Conservation (phyloP, 768 basidiomycete species). For the Lepiota venenata region DNA sequence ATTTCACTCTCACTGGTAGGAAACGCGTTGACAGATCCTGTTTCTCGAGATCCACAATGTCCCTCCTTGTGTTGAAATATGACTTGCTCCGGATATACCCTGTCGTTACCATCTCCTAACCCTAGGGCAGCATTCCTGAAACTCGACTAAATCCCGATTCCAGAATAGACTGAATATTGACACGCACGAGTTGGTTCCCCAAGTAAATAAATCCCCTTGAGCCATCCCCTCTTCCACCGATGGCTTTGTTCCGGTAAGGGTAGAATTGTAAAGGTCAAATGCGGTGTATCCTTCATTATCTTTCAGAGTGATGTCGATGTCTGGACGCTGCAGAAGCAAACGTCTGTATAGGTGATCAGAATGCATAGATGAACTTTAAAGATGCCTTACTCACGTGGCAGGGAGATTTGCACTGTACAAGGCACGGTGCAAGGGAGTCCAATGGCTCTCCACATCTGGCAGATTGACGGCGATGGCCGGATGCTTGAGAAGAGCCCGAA, state of each 20-base stretch:
- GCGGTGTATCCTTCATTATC: slow-evolving; percentile 89
- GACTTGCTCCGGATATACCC: slow-evolving; percentile 76
- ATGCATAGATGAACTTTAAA: slow-evolving; percentile 4
- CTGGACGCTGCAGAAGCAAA: slow-evolving; percentile 69
- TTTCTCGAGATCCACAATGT: slow-evolving; percentile 19
- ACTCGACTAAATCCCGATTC: neutral
- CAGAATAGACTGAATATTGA: neutral
- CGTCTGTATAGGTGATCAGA: neutral
- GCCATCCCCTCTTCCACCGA: slow-evolving; percentile 33
- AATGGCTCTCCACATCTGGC: slow-evolving; percentile 79
- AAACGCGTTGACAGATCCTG: slow-evolving; percentile 46
- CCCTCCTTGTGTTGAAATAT: slow-evolving; percentile 40
- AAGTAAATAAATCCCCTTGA: slow-evolving; percentile 71
- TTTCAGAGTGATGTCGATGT: slow-evolving; percentile 69
- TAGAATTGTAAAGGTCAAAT: slow-evolving; percentile 92
- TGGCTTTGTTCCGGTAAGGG: slow-evolving; percentile 64
- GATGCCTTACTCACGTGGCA: slow-evolving; percentile 47
- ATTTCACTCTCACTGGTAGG: slow-evolving; percentile 55
- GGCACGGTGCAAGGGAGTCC: slow-evolving; percentile 89
- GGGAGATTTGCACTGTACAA: slow-evolving; percentile 77
- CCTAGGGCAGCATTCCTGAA: slow-evolving; percentile 86
- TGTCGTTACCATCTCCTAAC: slow-evolving; percentile 74
- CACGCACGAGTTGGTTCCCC: slow-evolving; percentile 77
- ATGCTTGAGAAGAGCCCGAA: slow-evolving; percentile 71
- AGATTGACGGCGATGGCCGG: slow-evolving; percentile 77